phyloP scores from a whole-genome alignment of 225 moss, liverwort and hornwort species.

The Pleurozium schreberi region DNA sequence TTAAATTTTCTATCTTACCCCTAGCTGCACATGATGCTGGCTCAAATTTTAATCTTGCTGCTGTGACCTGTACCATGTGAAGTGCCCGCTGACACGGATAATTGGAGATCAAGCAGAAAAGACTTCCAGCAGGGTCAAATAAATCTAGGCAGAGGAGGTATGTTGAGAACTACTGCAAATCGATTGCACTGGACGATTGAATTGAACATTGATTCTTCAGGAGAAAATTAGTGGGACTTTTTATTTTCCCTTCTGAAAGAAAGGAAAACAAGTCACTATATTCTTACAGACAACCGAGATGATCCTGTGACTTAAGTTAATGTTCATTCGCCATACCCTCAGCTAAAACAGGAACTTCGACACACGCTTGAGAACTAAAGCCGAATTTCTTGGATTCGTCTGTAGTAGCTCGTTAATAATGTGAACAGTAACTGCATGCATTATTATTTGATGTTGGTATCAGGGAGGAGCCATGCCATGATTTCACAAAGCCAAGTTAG shows the following conservation, averaged over 20 bases:
- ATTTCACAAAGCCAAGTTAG: not conserved
- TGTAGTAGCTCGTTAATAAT: not conserved
- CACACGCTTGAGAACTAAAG: not conserved
- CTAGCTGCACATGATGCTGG: not conserved
- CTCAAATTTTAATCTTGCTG: not conserved
- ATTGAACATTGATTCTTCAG: not conserved
- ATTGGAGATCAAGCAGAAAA: not conserved
- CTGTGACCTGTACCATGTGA: not conserved
- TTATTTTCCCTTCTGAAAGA: not conserved
- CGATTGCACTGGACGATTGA: not conserved
- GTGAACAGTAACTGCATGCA: not conserved
- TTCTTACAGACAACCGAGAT: not conserved
- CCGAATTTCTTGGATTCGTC: too few relatives aligned
- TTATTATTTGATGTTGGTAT: not conserved
- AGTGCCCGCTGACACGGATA: too few relatives aligned
- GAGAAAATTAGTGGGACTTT: too few relatives aligned
- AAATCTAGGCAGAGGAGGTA: not conserved
- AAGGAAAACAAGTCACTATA: not conserved
- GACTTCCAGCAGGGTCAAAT: not conserved
- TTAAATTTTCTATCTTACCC: not conserved
- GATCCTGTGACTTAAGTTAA: not conserved
- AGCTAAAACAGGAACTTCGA: not conserved
- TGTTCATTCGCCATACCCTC: not conserved
- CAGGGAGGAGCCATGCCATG: not conserved
- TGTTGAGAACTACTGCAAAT: not conserved